Evolutionary conservation across 768 basidiomycete genomes (phyloP), one percentile per base, ranked within the genome.

Genomic region (Aureoboletus auriporus): DNA sequence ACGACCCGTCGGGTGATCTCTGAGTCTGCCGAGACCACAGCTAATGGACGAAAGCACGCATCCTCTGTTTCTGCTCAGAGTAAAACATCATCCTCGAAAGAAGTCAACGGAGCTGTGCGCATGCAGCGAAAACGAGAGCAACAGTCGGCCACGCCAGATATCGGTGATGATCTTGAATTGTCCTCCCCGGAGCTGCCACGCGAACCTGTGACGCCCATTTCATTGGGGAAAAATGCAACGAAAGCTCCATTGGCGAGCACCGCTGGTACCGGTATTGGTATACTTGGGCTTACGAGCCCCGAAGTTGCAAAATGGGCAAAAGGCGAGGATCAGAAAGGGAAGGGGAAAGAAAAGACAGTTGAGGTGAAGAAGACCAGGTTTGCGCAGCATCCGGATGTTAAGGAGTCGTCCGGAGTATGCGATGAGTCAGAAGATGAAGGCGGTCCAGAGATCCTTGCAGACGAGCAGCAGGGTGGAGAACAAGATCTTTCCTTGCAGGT

Each of bases 241-340:
- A 61, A 46, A 35, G 23, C 47, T 34, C 52, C 52, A 5, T 17
- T 37, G 5, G 44, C 38, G 11, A 56, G 46, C 26, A 38, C 38
- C 17, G 39, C 37, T 10, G 35, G 47, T 28, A 48, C 42, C 13
- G 49, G 50, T 23, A 52, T 69, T 53, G 66, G 56, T 6, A 64
- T 75, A 13, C 60, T 78, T 14, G 75, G 75, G 13, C 64, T 78
- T n/a, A 75, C 71, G 5, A 76, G 76, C 17, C 81, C 80, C 4
- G 80, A 82, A 47, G 72, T 79, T 13, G 71, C 74, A 49, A 61
- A 60, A 27, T 77, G 82, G 82, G 69, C 76, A n/a, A 63, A 64
- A 38, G 72, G 71, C 8, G 74, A 73, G 16, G 66, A 68, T 40
- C 59, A 44, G 8, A 68, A 70, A 29, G 59, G 50, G 16, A 63